Base-by-base conservation (phyloP, 306 rosid genomes). In the Cicer cuneatum region DNA sequence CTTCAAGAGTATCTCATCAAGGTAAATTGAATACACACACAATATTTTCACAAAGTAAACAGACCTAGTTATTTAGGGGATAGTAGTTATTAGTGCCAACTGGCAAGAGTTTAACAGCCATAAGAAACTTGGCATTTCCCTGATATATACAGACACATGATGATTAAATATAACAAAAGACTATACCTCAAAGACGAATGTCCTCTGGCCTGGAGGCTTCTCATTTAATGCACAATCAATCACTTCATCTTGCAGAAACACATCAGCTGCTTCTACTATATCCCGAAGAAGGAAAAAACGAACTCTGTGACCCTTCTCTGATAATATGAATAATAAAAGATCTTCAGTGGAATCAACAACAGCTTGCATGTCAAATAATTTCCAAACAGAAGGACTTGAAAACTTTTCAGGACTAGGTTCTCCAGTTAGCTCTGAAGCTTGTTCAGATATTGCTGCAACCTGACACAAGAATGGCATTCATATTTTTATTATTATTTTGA, bases 361-460 rank as follows among this genome's bases (percentile, higher is more conserved):
- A 15, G 96, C 83, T 42, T 80, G 89, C 89, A 92, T 92, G 85
- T 94, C 92, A 80, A 94, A 94, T 71, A 81, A 82, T 78, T 90
- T 91, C 96, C 93, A 87, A 71, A 88, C 86, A 13, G 86, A 77
- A 54, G 91, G 88, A 64, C 83, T 83, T 12, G 90, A 81, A 42
- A 47, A 18, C 48, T 77, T 82, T 39, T 85, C 89, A 78, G 81
- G 65, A 83, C 69, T 61, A 43, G 88, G 72, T 66, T 86, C 94
- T 66, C 40, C 89, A 71, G 78, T 83, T 29, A 76, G 77, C 72
- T 89, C 91, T 47, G 97, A 85, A 79, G 96, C 88, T 88, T 94
- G 97, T 85, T 92, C 95, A 51, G 99, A 94, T 85, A 94, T 92
- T 48, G 97, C 96, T 73, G 89, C 90, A 75, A 92, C 80, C 99